Base-by-base conservation (phyloP, 1,284 basidiomycete species). In the Ustanciosporium gigantosporum region DNA sequence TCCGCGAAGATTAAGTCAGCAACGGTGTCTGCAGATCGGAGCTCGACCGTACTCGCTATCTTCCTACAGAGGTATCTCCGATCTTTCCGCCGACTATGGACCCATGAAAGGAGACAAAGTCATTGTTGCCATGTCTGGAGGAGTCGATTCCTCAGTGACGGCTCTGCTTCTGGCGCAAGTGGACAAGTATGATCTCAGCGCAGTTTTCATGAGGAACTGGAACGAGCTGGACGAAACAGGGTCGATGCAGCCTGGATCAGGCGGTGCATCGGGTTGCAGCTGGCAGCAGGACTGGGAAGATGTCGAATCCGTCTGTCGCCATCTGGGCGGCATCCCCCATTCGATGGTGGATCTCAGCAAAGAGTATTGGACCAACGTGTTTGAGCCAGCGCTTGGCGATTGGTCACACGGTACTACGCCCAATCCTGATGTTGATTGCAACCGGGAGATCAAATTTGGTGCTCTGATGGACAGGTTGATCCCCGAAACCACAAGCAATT, bases 181-280 rank as follows among this genome's bases (percentile, higher is more conserved):
- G 7, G 55, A 50, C 3, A 36, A 27, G 25, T 89, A 92, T 5
- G 82, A 83, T 91, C 15, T 88, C 85, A 46, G 37, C 2, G 91
- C 91, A 2, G 83, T 96, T 0, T 97, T 88, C 79, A 96, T 96
- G 94, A 85, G 91, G 20, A 96, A 97, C 65, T 97, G 94, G 93
- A 72, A 68, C 38, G 66, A 66, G 31, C 47, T 73, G n/a, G 74
- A 77, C 29, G 91, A 83, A 87, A 68, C 86, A 83, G 15, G 82
- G 84, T 38, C 84, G 1, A 48, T 71, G 25, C 60, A 62, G 15
- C 73, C 73, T 2, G 77, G 82, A 1, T 66, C 67, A 9, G 74
- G 74, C 20, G 74, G 74, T 4, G 50, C 65, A 1, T 40, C 55
- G 25, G 90, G 90, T 0, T 96, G 94, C 74, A 88, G 90, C 72